These are phyloP conservation scores for Diversispora epigaea DNA, from an alignment of 192 early-diverging fungal genomes.

Conservation along the genomic window DNA sequence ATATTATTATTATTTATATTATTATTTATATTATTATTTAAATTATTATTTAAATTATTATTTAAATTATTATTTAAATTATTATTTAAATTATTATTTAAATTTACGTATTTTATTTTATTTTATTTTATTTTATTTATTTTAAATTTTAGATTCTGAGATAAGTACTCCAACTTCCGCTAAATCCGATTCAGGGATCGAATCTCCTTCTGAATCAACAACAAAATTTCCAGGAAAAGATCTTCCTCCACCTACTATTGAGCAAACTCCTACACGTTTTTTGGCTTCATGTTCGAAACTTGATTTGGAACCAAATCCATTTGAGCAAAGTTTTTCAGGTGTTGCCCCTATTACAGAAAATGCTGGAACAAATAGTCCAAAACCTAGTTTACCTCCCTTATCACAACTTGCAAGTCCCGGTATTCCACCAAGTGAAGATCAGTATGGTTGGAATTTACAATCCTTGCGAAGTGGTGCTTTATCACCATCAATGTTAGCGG, in stretches of 20 bases:
- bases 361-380: slow-evolving; percentile 45
- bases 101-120: background rate
- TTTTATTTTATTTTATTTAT: background rate
- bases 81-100: background rate
- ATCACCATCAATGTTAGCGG: slow-evolving; percentile 76
- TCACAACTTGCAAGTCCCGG: slow-evolving; percentile 60
- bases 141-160: slow-evolving; percentile 5
- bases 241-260: background rate
- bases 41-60: background rate
- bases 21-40: background rate
- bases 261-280: slow-evolving; percentile 31
- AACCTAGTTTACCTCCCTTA: slow-evolving; percentile 67
- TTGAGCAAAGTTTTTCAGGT: slow-evolving; percentile 77
- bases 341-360: slow-evolving; percentile 23
- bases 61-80: background rate
- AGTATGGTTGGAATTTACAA: slow-evolving; percentile 55
- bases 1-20: background rate
- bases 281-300: slow-evolving; percentile 56
- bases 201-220: background rate
- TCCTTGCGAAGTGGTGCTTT: slow-evolving; percentile 71
- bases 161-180: background rate
- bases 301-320: slow-evolving; percentile 84
- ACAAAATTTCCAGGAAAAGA: background rate
- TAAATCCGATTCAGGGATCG: background rate
- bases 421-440: slow-evolving; percentile 41